phyloP scores from a whole-genome alignment of 352 stramenopile species.

The Globisporangium iwayamae region DNA sequence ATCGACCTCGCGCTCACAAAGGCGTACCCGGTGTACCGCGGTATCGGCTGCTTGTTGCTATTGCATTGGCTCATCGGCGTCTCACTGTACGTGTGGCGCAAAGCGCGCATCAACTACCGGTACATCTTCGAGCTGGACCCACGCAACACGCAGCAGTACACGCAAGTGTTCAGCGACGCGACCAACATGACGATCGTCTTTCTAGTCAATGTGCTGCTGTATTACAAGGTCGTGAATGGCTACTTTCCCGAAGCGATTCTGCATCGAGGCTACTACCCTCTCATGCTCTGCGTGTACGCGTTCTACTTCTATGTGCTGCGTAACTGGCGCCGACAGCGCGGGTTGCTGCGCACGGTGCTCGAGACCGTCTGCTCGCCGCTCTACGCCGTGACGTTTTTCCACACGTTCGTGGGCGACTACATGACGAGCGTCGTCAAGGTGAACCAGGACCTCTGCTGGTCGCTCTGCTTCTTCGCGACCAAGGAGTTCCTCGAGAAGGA shows the following conservation, averaged over 20 bases:
- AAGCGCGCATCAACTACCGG: slow-evolving; percentile 90
- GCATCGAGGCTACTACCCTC: slow-evolving; percentile 89
- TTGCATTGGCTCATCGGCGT: slow-evolving; percentile 95
- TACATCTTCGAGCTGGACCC: slow-evolving; percentile 96
- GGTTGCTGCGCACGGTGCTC: slow-evolving; percentile 84
- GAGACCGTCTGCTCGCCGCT: slow-evolving; percentile 85
- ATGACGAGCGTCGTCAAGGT: slow-evolving; percentile 84
- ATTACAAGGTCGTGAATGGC: slow-evolving; percentile 95
- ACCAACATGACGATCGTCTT: slow-evolving; percentile 97
- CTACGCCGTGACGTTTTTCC: slow-evolving; percentile 90
- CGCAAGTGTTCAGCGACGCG: slow-evolving; percentile 93
- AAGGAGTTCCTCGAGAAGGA: slow-evolving; percentile 90
- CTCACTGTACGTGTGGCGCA: slow-evolving; percentile 89
- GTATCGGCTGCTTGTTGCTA: slow-evolving; percentile 92
- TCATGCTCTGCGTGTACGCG: slow-evolving; percentile 91
- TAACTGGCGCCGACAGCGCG: slow-evolving; percentile 69
- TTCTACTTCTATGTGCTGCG: slow-evolving; percentile 93
- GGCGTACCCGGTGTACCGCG: slow-evolving; percentile 94
- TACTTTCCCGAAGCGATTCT: slow-evolving; percentile 82
- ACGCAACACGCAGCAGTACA: slow-evolving; percentile 72
- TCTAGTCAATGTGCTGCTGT: slow-evolving; percentile 92
- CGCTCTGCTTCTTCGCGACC: slow-evolving; percentile 93
- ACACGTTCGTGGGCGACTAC: slow-evolving; percentile 89
- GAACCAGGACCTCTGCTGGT: slow-evolving; percentile 90
- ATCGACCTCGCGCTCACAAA: slow-evolving; percentile 74